phyloP scores from a whole-genome alignment of 208 protist species.

The Crithidia expoeki region DNA sequence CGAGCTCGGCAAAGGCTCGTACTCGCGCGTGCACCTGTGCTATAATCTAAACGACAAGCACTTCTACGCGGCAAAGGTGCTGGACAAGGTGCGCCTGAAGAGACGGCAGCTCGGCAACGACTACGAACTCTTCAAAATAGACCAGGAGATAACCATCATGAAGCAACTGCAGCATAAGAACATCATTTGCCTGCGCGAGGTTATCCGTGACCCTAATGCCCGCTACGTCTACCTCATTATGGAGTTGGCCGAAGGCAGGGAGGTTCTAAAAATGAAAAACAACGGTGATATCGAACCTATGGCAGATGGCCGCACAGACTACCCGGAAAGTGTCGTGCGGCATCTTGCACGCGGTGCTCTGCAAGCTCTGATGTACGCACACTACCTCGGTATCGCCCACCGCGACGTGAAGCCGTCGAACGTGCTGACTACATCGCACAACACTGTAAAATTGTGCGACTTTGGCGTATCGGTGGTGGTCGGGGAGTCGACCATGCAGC shows the following conservation, averaged over 20 bases:
- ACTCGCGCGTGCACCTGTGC: conserved; percentile 65
- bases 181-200: conserved; percentile 91
- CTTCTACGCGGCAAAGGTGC: conserved; percentile 72
- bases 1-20: conserved; percentile 64
- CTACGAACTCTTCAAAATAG: conserved; percentile 37
- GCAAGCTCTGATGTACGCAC: conserved; percentile 47
- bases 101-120: conserved; percentile 39
- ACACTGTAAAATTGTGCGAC: conserved; percentile 75
- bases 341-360: conserved; percentile 45
- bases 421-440: conserved; percentile 59
- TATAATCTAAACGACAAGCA: conserved; percentile 46
- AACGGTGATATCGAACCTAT: conserved; percentile 49
- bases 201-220: conserved; percentile 89
- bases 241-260: conserved; percentile 77
- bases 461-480: conserved; percentile 70
- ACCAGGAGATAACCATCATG: conserved; percentile 92
- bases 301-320: conserved; percentile 29
- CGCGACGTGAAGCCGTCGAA: conserved; percentile 84
- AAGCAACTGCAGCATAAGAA: conserved; percentile 93
- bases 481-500: conserved; percentile 28
- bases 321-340: conserved; percentile 37
- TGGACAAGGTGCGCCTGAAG: conserved; percentile 46
- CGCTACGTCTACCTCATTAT: conserved; percentile 88
- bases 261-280: conserved; percentile 49
- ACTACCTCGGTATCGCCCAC: conserved; percentile 67